phyloP scores from a whole-genome alignment of 2,329 filamentous ascomycete species.

The Trichoderma guizhouense region DNA sequence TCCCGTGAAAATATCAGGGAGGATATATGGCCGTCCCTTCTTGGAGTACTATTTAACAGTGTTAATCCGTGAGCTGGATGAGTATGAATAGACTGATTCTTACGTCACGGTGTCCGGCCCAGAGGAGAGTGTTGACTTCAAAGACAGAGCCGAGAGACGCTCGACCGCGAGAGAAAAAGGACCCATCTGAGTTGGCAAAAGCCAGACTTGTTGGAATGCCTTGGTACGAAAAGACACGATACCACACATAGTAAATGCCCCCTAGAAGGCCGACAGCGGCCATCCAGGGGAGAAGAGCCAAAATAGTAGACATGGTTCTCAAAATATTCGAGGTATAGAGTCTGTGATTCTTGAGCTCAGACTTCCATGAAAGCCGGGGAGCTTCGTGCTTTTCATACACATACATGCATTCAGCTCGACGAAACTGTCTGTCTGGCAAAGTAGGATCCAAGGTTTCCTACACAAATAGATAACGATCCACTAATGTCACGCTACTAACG shows the following conservation, averaged over 20 bases:
- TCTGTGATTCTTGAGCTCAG: not conserved
- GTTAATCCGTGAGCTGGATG: not conserved
- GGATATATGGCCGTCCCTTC: constrained; percentile 1
- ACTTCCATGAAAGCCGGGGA: not conserved
- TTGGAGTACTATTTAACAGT: not conserved
- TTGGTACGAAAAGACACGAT: constrained; percentile 4
- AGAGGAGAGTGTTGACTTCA: not conserved
- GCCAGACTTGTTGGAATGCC: not conserved
- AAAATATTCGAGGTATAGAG: not conserved
- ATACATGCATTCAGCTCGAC: not conserved
- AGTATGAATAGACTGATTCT: not conserved
- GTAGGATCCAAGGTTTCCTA: not conserved
- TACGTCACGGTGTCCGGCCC: constrained; percentile 3
- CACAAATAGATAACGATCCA: not conserved
- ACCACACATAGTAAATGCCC: constrained; percentile 3
- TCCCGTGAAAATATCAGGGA: constrained; percentile 8
- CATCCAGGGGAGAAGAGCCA: not conserved
- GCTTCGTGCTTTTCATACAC: not conserved
- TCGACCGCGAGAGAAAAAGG: constrained; percentile 1
- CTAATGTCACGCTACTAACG: not conserved
- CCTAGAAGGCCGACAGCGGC: not conserved
- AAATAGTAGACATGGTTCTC: not conserved
- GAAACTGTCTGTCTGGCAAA: not conserved
- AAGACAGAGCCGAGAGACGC: not conserved
- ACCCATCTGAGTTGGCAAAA: constrained; percentile 4